Evolutionary conservation across 2,329 filamentous ascomycete species (phyloP).

Genomic region (Penicillium crustosum): DNA sequence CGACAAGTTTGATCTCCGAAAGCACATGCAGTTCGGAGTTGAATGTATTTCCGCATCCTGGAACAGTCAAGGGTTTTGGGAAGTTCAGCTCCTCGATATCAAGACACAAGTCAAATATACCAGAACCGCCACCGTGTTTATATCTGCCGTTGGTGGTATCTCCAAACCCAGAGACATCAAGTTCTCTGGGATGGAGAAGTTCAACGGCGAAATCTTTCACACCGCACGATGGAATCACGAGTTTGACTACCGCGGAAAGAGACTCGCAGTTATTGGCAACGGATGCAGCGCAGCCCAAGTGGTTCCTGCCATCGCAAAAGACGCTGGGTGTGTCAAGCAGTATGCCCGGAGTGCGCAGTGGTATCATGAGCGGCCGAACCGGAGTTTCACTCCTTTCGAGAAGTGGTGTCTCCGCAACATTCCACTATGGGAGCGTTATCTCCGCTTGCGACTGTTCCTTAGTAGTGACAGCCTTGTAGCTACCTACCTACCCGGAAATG

Average conservation of each 20-base stretch:
- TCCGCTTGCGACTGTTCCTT: constrained; percentile 19
- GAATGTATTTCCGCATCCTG: constrained; percentile 27
- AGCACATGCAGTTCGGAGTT: constrained; percentile 25
- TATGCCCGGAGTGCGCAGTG: constrained; percentile 22
- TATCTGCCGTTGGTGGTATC: constrained; percentile 27
- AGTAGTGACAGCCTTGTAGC: constrained; percentile 18
- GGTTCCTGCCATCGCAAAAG: constrained; percentile 25
- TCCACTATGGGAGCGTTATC: not conserved
- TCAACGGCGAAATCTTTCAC: constrained; percentile 30
- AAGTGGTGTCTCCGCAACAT: not conserved
- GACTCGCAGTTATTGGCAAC: not conserved
- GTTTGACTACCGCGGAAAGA: not conserved
- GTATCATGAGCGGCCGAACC: constrained; percentile 12
- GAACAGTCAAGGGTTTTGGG: constrained; percentile 25
- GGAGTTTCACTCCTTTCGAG: no score
- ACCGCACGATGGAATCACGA: not conserved
- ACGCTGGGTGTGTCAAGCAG: constrained; percentile 27
- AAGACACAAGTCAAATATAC: constrained; percentile 17
- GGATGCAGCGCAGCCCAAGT: constrained; percentile 8
- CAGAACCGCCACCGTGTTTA: constrained; percentile 19
- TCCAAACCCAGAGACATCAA: constrained; percentile 16
- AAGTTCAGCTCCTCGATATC: constrained; percentile 24
- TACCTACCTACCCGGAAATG: constrained; percentile 20
- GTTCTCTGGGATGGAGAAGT: constrained; percentile 28
- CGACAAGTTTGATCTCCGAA: constrained; percentile 32